These are phyloP conservation scores for Centaurea solstitialis DNA, from an alignment of 129 eudicot species.

Conservation along the genomic window DNA sequence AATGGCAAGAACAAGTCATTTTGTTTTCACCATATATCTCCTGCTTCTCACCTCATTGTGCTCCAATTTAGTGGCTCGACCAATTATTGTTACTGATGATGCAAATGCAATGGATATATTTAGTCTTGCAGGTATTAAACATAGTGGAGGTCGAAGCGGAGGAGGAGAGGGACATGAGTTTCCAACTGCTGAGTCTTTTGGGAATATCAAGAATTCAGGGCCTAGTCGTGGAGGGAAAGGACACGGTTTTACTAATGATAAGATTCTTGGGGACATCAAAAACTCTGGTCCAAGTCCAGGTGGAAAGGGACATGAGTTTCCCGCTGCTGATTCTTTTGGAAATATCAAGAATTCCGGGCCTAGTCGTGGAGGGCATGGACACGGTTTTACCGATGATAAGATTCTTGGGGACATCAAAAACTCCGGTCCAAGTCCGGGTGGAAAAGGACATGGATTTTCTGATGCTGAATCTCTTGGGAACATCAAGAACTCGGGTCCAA, in stretches of 20 bases:
- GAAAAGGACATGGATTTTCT: slow-evolving; percentile 25
- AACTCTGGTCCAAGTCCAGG: slow-evolving; percentile 35
- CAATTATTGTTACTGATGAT: slow-evolving; percentile 10
- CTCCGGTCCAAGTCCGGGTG: slow-evolving; percentile 37
- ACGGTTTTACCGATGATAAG: neutral
- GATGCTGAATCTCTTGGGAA: neutral
- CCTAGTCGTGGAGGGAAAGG: slow-evolving; percentile 40
- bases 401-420: slow-evolving; percentile 9
- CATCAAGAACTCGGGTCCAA: slow-evolving; percentile 41
- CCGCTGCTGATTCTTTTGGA: slow-evolving; percentile 15
- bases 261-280: slow-evolving; percentile 1
- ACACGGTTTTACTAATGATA: neutral
- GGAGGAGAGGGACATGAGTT: slow-evolving; percentile 33
- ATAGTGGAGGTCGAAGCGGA: neutral
- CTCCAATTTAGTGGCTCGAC: slow-evolving; percentile 37
- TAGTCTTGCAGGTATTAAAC: slow-evolving; percentile 39
- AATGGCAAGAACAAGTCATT: slow-evolving; percentile 34
- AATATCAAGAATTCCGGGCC: slow-evolving; percentile 48
- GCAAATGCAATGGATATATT: slow-evolving; percentile 10
- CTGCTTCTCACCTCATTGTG: slow-evolving; percentile 18
- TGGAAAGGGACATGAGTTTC: slow-evolving; percentile 30
- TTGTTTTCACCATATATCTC: slow-evolving; percentile 4
- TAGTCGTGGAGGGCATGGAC: slow-evolving; percentile 36
- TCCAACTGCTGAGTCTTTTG: slow-evolving; percentile 11
- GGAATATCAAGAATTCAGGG: slow-evolving; percentile 44